Evolutionary conservation across 257 asterid species (phyloP).

Genomic region (Perilla frutescens): DNA sequence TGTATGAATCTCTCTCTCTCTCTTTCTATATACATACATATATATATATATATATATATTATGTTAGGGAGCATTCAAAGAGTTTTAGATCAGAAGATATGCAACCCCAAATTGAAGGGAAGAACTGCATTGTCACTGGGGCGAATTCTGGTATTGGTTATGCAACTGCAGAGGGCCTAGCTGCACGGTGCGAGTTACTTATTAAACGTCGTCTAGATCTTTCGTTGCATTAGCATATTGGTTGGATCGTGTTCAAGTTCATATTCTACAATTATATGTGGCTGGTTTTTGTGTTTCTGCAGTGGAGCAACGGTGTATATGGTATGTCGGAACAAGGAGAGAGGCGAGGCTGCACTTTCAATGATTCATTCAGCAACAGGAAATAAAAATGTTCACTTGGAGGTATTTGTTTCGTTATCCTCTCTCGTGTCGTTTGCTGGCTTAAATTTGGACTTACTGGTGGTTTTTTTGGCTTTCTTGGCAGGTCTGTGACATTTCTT

Average conservation of each 20-base stretch:
- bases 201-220: background rate
- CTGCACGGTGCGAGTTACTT: slow-evolving; percentile 62
- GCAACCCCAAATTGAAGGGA: slow-evolving; percentile 70
- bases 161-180: slow-evolving; percentile 89
- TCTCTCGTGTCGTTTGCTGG: background rate
- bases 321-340: slow-evolving; percentile 86
- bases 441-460: background rate
- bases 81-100: slow-evolving; percentile 75
- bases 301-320: slow-evolving; percentile 89
- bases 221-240: slow-evolving; percentile 18
- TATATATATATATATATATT: background rate
- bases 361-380: slow-evolving; percentile 72
- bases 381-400: slow-evolving; percentile 74
- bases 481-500: slow-evolving; percentile 88
- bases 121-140: slow-evolving; percentile 91
- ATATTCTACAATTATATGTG: background rate
- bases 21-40: no score
- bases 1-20: no score
- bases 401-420: slow-evolving; percentile 47
- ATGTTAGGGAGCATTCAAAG: slow-evolving; percentile 78
- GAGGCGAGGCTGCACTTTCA: slow-evolving; percentile 87
- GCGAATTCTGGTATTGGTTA: slow-evolving; percentile 96
- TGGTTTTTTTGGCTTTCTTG: background rate
- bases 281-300: slow-evolving; percentile 25
- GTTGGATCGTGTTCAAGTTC: background rate